These are phyloP conservation scores for Eucalyptus pauciflora DNA, from an alignment of 345 rosid genomes.

Conservation along the genomic window DNA sequence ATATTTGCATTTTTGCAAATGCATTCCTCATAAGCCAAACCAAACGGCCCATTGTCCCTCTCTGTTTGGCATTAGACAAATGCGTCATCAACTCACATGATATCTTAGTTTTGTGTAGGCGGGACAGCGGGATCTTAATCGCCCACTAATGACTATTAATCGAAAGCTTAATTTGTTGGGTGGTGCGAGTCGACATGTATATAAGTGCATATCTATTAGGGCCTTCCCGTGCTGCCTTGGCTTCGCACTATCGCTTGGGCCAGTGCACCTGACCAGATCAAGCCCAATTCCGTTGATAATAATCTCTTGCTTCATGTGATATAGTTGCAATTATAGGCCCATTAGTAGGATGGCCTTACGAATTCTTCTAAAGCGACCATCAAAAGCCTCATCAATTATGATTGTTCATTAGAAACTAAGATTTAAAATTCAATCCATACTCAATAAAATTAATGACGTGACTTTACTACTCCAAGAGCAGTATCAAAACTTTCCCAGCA, in stretches of 20 bases:
- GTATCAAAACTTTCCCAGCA: neutral
- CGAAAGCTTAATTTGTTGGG: neutral
- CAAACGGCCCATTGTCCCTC: neutral
- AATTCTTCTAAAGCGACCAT: neutral
- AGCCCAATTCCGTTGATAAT: neutral
- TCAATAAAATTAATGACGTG: neutral
- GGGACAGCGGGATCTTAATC: neutral
- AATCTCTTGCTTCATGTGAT: neutral
- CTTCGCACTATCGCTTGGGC: neutral
- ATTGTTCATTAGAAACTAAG: neutral
- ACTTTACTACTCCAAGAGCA: neutral
- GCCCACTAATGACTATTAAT: neutral
- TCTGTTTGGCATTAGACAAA: neutral
- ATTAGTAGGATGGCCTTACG: neutral
- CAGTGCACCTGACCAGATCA: neutral
- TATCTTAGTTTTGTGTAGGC: neutral
- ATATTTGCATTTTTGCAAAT: too few relatives aligned
- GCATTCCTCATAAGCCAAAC: too few relatives aligned
- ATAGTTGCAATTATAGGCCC: neutral
- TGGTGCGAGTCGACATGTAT: neutral
- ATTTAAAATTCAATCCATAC: neutral
- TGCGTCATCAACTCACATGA: neutral
- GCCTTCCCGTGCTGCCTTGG: neutral
- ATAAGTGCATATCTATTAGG: neutral
- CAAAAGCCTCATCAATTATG: neutral